A percentile compares a stretch with the other conserved stretches of the same genome.
These are phyloP conservation scores for Escallonia rubra DNA, from an alignment of 129 eudicot genomes.

Conservation along the genomic window DNA sequence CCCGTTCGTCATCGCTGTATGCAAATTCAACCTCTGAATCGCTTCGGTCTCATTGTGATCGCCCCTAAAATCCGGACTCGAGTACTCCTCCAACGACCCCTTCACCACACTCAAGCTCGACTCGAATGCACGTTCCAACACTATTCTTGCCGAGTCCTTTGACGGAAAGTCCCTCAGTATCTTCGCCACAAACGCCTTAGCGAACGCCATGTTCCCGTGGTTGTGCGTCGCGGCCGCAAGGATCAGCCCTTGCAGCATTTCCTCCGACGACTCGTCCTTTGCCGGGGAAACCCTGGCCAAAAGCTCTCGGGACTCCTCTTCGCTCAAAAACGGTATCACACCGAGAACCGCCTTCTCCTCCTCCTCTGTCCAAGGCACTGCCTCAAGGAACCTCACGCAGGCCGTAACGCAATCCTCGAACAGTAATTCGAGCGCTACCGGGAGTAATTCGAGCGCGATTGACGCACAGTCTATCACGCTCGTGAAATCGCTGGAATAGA, in stretches of 20 bases:
- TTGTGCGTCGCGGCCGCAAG: conserved; percentile 50
- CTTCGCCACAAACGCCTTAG: conserved; percentile 89
- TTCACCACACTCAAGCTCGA: conserved; percentile 63
- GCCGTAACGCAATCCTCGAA: conserved; percentile 78
- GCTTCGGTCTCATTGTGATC: conserved; percentile 81
- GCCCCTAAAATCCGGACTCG: conserved; percentile 88
- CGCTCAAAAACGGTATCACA: conserved; percentile 49
- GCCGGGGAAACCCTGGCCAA: conserved; percentile 65
- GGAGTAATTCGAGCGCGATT: conserved; percentile 51
- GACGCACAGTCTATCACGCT: conserved; percentile 29
- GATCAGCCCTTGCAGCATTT: conserved; percentile 72
- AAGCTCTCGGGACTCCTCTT: conserved; percentile 59
- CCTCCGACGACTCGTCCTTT: conserved; percentile 43
- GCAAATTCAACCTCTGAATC: conserved; percentile 85
- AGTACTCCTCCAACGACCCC: conserved; percentile 75
- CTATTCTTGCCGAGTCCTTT: conserved; percentile 64
- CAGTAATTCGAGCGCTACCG: conserved; percentile 66
- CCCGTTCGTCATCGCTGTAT: conserved; percentile 73
- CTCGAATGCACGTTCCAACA: conserved; percentile 67
- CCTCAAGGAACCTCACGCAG: conserved; percentile 68
- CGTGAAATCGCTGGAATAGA: conserved; percentile 50
- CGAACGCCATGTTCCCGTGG: conserved; percentile 74
- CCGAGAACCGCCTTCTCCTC: conserved; percentile 56
- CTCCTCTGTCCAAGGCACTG: conserved; percentile 92
- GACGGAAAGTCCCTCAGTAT: conserved; percentile 75